A percentile compares a stretch with the other conserved stretches of the same genome.
Evolutionary conservation across 371 early-diverging fungal species (phyloP).

Genomic region (Zychaea mexicana): DNA sequence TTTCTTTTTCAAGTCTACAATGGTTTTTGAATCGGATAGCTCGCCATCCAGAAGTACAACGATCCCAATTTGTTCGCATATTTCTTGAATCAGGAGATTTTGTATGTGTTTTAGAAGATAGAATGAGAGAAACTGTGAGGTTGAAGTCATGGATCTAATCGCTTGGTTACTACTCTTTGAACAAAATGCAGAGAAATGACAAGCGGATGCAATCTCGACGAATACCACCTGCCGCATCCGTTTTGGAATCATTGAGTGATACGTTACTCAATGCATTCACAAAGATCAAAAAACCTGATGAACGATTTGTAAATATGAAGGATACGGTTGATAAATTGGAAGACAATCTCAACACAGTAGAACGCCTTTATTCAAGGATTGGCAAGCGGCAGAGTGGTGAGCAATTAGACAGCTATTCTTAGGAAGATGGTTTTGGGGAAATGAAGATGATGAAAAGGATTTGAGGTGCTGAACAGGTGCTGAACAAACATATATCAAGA

Average conservation of each 20-base stretch:
- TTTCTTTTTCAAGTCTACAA: slow-evolving; percentile 53
- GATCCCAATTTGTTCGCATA: slow-evolving; percentile 63
- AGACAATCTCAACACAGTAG: slow-evolving; percentile 80
- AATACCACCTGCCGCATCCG: slow-evolving; percentile 29
- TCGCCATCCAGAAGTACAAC: slow-evolving; percentile 84
- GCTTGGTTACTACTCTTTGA: not conserved
- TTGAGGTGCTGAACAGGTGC: not conserved
- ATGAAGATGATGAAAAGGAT: not conserved
- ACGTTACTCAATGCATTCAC: slow-evolving; percentile 87
- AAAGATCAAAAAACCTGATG: slow-evolving; percentile 88
- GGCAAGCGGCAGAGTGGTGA: slow-evolving; percentile 69
- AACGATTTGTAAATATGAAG: slow-evolving; percentile 80
- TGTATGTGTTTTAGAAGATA: too few relatives aligned
- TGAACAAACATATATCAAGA: slow-evolving; percentile 41
- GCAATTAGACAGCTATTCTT: too few relatives aligned
- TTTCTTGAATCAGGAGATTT: slow-evolving; percentile 86
- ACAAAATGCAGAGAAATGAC: slow-evolving; percentile 35
- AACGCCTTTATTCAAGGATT: slow-evolving; percentile 77
- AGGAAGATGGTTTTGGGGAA: too few relatives aligned
- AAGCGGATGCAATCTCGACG: slow-evolving; percentile 30
- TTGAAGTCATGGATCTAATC: not conserved
- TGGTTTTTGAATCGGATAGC: slow-evolving; percentile 83
- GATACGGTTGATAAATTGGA: slow-evolving; percentile 82
- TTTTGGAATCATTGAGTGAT: slow-evolving; percentile 61
- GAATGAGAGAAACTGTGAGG: too few relatives aligned